Percentiles rank a stretch among this genome's conserved stretches.
phyloP scores from a whole-genome alignment of 2,329 filamentous ascomycete species.

The Pyricularia grisea region DNA sequence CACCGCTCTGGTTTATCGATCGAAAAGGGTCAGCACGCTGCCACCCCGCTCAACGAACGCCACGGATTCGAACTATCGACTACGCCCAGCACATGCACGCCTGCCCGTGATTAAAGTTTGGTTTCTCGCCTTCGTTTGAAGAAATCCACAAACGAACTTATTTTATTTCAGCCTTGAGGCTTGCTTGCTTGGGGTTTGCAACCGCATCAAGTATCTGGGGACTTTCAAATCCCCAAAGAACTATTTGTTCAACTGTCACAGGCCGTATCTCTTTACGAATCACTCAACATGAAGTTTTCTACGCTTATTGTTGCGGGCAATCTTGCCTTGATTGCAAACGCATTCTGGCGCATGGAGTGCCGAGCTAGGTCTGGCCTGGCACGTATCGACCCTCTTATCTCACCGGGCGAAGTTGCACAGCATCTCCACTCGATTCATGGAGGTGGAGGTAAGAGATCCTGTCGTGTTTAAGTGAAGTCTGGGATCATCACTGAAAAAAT shows the following conservation, averaged over 20 bases:
- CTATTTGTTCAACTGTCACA: background rate
- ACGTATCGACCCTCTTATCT: conserved; percentile 69
- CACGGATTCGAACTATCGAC: background rate
- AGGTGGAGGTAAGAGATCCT: conserved; percentile 52
- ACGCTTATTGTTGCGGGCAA: conserved; percentile 7
- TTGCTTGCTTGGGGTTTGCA: background rate
- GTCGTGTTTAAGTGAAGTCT: background rate
- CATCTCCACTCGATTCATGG: conserved; percentile 74
- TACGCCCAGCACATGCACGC: background rate
- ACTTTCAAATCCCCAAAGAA: background rate
- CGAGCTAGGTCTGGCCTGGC: conserved; percentile 59
- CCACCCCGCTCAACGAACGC: background rate
- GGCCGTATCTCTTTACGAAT: background rate
- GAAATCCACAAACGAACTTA: background rate
- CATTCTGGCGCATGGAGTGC: conserved; percentile 89
- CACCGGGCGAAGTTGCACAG: conserved; percentile 44
- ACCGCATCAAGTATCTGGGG: background rate
- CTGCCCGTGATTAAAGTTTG: background rate
- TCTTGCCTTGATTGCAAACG: conserved; percentile 27
- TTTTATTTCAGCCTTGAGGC: background rate
- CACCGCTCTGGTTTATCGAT: background rate
- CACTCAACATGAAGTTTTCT: conserved; percentile 3
- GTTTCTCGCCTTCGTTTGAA: too few species aligned
- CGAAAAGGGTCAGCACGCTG: background rate
- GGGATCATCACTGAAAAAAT: background rate